A percentile compares a stretch with the other conserved stretches of the same genome.
phyloP scores from a whole-genome alignment of 2,329 filamentous ascomycete species.

The Stagonosporopsis chrysanthemi region DNA sequence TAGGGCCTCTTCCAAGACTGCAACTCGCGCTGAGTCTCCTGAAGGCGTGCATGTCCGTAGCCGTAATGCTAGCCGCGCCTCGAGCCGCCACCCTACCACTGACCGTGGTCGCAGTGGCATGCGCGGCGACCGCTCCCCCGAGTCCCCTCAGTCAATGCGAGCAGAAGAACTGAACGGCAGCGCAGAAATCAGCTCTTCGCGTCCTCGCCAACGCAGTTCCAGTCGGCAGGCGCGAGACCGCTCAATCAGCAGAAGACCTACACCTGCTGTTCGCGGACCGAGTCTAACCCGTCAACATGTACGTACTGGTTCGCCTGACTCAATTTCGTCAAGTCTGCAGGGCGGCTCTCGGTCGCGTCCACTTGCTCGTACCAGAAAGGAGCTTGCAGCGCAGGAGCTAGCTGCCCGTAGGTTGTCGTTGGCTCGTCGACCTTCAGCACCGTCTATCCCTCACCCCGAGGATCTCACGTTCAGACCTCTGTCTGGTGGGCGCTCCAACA shows the following conservation, averaged over 20 bases:
- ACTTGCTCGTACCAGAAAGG: slow-evolving; percentile 51
- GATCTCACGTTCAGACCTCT: slow-evolving; percentile 53
- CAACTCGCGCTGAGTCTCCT: slow-evolving; percentile 46
- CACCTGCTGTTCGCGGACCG: slow-evolving; percentile 38
- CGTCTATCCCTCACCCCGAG: slow-evolving; percentile 78
- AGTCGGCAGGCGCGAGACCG: slow-evolving; percentile 58
- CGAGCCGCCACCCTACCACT: slow-evolving; percentile 46
- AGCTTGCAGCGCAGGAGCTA: slow-evolving; percentile 74
- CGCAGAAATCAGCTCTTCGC: slow-evolving; percentile 68
- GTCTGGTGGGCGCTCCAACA: slow-evolving; percentile 45
- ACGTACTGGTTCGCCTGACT: slow-evolving; percentile 48
- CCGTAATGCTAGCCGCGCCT: slow-evolving; percentile 42
- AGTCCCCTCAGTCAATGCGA: slow-evolving; percentile 80
- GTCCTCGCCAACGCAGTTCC: slow-evolving; percentile 60
- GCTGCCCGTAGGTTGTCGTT: slow-evolving; percentile 83
- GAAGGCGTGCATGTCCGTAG: slow-evolving; percentile 41
- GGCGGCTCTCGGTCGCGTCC: slow-evolving; percentile 35
- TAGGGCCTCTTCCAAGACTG: slow-evolving; percentile 47
- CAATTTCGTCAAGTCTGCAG: slow-evolving; percentile 43
- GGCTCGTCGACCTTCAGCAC: slow-evolving; percentile 79
- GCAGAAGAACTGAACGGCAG: slow-evolving; percentile 62
- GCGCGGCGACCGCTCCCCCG: slow-evolving; percentile 70
- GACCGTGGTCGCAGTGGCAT: slow-evolving; percentile 47
- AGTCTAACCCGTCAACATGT: slow-evolving; percentile 45
- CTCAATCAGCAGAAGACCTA: slow-evolving; percentile 46